A percentile compares a stretch with the other conserved stretches of the same genome.
Conservation (phyloP, 164 flowering plant genomes). For the Nymphaea colorata region DNA sequence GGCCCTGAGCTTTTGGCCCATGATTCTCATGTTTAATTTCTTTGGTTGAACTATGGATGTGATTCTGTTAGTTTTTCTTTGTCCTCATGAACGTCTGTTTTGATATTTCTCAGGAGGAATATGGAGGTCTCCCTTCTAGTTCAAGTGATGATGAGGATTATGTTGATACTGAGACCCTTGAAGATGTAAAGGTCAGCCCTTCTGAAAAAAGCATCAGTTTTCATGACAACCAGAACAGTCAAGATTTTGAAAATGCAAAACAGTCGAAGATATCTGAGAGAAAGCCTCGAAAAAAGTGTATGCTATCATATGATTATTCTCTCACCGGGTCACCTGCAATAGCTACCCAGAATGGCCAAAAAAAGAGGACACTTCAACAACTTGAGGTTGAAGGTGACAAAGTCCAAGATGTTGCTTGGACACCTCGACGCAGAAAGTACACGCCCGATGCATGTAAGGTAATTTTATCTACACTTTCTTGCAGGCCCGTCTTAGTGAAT, state of each 20-base stretch:
- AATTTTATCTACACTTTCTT: slow-evolving; percentile 3
- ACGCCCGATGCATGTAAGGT: slow-evolving; percentile 58
- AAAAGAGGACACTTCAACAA: slow-evolving; percentile 17
- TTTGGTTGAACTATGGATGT: too few relatives aligned
- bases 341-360: slow-evolving; percentile 10
- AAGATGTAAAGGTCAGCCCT: slow-evolving; percentile 16
- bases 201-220: slow-evolving; percentile 6
- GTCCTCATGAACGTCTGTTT: too few relatives aligned
- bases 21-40: too few relatives aligned
- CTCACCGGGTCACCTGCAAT: background rate
- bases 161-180: slow-evolving; percentile 22
- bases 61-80: too few relatives aligned
- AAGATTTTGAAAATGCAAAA: slow-evolving; percentile 3
- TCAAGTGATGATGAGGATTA: slow-evolving; percentile 88
- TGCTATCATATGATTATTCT: background rate
- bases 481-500: background rate
- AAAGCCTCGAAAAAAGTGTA: background rate
- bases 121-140: slow-evolving; percentile 43
- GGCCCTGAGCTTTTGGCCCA: too few relatives aligned
- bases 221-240: slow-evolving; percentile 13
- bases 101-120: slow-evolving; percentile 42
- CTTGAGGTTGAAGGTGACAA: slow-evolving; percentile 9
- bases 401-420: background rate
- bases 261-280: background rate
- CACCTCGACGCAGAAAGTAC: slow-evolving; percentile 26